Conservation (phyloP, 441 rosid genomes). For the Aleurites moluccanus region DNA sequence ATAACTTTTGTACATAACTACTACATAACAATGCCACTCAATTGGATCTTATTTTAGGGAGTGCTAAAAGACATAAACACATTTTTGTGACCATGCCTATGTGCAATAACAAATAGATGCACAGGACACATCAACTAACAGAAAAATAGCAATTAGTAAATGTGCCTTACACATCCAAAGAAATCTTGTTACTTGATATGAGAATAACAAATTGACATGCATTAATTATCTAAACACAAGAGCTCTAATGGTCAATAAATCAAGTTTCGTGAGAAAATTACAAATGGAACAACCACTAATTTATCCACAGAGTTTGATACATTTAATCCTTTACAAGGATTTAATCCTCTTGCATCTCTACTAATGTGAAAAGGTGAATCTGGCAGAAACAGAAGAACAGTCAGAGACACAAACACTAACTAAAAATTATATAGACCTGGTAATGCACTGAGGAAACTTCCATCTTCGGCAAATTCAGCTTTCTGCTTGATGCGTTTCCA, state of each 20-base stretch:
- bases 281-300: neutral
- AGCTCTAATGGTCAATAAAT: neutral
- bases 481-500: conserved; percentile 85
- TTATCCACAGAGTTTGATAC: neutral
- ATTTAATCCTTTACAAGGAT: neutral
- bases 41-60: neutral
- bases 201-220: neutral
- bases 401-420: conserved; percentile 1
- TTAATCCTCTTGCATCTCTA: conserved; percentile 2
- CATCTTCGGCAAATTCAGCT: conserved; percentile 78
- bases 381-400: neutral
- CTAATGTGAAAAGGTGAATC: neutral
- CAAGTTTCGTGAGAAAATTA: neutral
- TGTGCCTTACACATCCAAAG: neutral
- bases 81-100: neutral
- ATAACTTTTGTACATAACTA: neutral
- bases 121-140: conserved; percentile 6
- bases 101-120: conserved; percentile 6
- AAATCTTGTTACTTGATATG: neutral
- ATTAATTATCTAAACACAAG: neutral
- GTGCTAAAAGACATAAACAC: neutral
- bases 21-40: neutral
- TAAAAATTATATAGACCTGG: conserved; percentile 45
- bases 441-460: conserved; percentile 46
- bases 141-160: neutral